Evolutionary conservation across 2,329 filamentous ascomycete genomes (phyloP), one percentile per base, ranked within the genome.

Genomic region (Colletotrichum sojae): DNA sequence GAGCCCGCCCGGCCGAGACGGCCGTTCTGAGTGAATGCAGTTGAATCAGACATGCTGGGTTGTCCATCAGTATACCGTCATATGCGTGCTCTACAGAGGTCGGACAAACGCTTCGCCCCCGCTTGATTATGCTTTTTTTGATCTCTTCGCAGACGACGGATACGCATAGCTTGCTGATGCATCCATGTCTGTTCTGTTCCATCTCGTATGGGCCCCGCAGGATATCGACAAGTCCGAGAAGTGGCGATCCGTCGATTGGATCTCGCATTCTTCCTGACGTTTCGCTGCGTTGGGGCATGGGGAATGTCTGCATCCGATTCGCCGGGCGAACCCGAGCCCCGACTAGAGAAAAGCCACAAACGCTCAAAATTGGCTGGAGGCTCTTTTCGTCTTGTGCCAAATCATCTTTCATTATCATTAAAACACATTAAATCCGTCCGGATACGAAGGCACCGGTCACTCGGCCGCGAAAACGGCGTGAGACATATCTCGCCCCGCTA

Each of bases 391-490:
- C 27, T 20, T 20, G 46, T 69, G 61, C 65, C 62, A 20, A 25
- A 49, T 18, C 9, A 36, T 36, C 31, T 27, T 51, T 36, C 55
- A 65, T 66, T 59, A 40, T 66, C 66, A 60, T 66, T 46, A 60
- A 45, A 36, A 49, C 5, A 43, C 39, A 49, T 55, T 59, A 31
- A 31, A 31, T 9, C 39, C 13, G 36, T 36, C 31, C 40, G 20
- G 48, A 20, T 51, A 53, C 27, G 20, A 36, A 36, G 31, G 31
- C 51, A 22, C 12, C 48, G 25, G 25, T 18, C 36, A n/a, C 36
- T 51, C n/a, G 18, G 22, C 54, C 62, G 46, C 64, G 40, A 59
- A 36, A 48, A 25, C 45, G 18, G 43, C 22, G 52, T 31, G 46
- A 27, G 12, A 56, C 39, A 43, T 43, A 52, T 40, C 9, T 46